These are phyloP conservation scores for Coprinopsis marcescibilis DNA, from an alignment of 768 basidiomycete species.

Conservation along the genomic window DNA sequence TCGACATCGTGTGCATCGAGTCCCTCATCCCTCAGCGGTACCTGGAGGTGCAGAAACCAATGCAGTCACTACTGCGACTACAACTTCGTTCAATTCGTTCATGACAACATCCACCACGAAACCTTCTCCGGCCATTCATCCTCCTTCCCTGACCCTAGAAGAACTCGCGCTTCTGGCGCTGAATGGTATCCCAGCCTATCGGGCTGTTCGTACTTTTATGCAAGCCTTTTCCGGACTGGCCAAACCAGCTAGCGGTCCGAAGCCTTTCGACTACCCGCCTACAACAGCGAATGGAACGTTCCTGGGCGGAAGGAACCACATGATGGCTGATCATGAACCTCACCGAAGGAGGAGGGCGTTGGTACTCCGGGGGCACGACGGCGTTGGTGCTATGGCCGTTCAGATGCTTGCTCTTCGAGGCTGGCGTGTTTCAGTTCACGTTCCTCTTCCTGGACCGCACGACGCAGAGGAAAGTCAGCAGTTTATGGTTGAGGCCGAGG, in stretches of 20 bases:
- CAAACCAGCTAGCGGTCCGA: background rate
- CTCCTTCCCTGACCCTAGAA: conserved; percentile 40
- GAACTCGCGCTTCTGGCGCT: conserved; percentile 80
- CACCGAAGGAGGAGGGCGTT: conserved; percentile 36
- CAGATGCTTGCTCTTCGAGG: conserved; percentile 70
- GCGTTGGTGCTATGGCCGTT: conserved; percentile 67
- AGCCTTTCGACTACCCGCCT: background rate
- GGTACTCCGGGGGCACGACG: conserved; percentile 70
- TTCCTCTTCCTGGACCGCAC: conserved; percentile 25
- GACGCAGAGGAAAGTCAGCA: conserved; percentile 18
- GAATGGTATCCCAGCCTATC: conserved; percentile 74
- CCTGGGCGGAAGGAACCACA: conserved; percentile 7
- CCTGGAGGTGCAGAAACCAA: conserved; percentile 22
- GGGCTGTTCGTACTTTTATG: conserved; percentile 68
- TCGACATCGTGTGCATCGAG: conserved; percentile 67
- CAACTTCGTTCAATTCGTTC: conserved; percentile 17
- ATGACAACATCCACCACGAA: conserved; percentile 14
- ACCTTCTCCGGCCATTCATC: background rate
- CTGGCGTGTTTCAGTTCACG: conserved; percentile 72
- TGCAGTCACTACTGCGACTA: conserved; percentile 10
- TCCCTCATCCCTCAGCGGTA: conserved; percentile 51
- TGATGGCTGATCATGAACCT: conserved; percentile 16
- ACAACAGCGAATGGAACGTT: conserved; percentile 8
- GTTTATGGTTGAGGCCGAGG: conserved; percentile 43
- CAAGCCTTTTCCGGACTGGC: conserved; percentile 32